Conservation (phyloP, 805 yeast genomes). For the Cyberlindnera misumaiensis region DNA sequence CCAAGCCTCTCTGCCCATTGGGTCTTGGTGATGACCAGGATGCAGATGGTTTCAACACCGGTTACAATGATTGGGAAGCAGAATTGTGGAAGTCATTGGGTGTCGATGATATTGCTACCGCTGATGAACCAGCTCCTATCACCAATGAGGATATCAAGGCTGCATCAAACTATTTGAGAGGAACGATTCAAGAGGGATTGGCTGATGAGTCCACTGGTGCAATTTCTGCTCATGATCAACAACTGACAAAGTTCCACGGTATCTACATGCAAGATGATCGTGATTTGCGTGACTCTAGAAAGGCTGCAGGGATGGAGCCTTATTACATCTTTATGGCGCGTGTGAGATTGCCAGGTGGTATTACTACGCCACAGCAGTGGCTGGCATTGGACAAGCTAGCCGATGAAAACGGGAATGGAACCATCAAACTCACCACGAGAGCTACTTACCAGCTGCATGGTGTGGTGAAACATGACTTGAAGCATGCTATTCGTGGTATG, state of each 20-base stretch:
- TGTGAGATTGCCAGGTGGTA: conserved; percentile 91
- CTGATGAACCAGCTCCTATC: conserved; percentile 85
- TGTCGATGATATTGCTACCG: conserved; percentile 73
- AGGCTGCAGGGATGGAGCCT: conserved; percentile 89
- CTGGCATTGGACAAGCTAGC: conserved; percentile 76
- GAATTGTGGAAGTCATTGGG: conserved; percentile 83
- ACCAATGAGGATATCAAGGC: conserved; percentile 95
- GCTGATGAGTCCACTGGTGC: conserved; percentile 83
- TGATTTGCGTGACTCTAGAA: conserved; percentile 89
- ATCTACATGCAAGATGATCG: conserved; percentile 98
- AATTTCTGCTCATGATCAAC: conserved; percentile 84
- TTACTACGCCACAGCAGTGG: conserved; percentile 85
- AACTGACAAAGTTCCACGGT: conserved; percentile 95
- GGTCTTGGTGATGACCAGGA: conserved; percentile 97
- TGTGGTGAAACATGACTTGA: conserved; percentile 80
- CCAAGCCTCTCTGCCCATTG: conserved; percentile 59
- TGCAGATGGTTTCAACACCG: conserved; percentile 91
- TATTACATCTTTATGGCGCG: conserved; percentile 97
- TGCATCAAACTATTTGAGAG: conserved; percentile 81
- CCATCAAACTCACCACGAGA: conserved; percentile 90
- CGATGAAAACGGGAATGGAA: conserved; percentile 81
- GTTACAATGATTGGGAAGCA: conserved; percentile 84
- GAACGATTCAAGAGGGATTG: conserved; percentile 86
- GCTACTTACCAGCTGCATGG: conserved; percentile 97
- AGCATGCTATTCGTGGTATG: conserved; percentile 89